phyloP scores from a whole-genome alignment of 306 rosid genomes.

The Fagus crenata region DNA sequence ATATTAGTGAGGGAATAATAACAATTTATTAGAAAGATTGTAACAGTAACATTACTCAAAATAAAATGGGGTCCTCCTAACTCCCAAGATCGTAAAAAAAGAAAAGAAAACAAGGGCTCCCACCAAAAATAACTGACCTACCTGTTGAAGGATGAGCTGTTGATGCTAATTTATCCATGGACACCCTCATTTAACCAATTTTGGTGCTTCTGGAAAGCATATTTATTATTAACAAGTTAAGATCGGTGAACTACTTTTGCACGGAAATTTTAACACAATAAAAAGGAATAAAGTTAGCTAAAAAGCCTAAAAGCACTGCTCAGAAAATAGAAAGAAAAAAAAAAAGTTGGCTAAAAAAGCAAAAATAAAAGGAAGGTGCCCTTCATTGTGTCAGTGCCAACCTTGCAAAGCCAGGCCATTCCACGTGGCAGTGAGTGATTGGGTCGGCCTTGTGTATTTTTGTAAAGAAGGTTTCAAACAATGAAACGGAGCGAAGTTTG shows the following conservation, averaged over 20 bases:
- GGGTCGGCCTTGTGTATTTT: constrained; percentile 3
- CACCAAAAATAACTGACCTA: background rate
- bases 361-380: constrained; percentile 17
- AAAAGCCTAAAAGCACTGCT: background rate
- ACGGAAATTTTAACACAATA: background rate
- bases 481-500: constrained; percentile 57
- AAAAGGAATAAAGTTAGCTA: background rate
- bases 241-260: background rate
- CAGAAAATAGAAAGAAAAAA: no score
- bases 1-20: no score
- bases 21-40: no score
- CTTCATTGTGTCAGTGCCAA: constrained; percentile 1
- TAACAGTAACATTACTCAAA: no score
- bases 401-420: constrained; percentile 15
- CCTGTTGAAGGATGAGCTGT: background rate
- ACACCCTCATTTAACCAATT: background rate
- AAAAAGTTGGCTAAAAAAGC: background rate
- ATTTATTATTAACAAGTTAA: background rate
- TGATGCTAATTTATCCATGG: background rate
- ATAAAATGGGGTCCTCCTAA: no score
- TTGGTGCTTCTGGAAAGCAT: background rate
- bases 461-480: constrained; percentile 33
- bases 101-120: background rate
- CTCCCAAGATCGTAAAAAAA: background rate
- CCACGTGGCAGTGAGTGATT: constrained; percentile 25